Evolutionary conservation across 176 grass and related monocot genomes (phyloP), one percentile per base, ranked within the genome.

Genomic region (Aegilops sharonensis): DNA sequence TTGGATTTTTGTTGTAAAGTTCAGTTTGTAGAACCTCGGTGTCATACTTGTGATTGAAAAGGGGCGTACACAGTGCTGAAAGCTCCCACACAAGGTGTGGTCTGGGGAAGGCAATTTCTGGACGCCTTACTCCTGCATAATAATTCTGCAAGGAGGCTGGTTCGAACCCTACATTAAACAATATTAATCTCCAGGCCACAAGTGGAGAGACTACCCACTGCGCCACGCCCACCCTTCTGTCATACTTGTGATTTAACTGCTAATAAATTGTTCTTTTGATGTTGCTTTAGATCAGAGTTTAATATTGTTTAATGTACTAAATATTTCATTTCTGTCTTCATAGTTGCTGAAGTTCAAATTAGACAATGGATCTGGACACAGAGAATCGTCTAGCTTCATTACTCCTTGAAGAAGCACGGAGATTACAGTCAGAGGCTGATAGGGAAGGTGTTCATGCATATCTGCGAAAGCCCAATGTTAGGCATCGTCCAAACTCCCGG

Each of bases 361-460:
- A 27, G 60, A 62, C 64, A 64, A 98, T 98, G 95, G 95, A 98
- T 95, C 78, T 98, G 61, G 86, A 92, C 66, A 98, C 95, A 25
- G 93, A 98, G 84, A 98, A 95, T 83, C 81, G 45, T 12, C 82
- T 98, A 69, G 95, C 95, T 35, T 77, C 89, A 43, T 76, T 95
- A 78, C 89, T 98, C 32, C 80, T 98, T 57, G 89, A 95, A 81
- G 93, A 98, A 64, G 93, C 95, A 75, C 78, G 86, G 20, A 92
- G 64, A 60, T 88, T 98, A 80, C 95, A 94, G 61, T 17, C 72
- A 47, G 86, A 95, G 86, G 91, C 95, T 87, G 93, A 98, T 23
- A 90, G 78, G 81, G 95, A 98, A 88, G 95, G 93, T 69, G 88
- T 98, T 56, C 88, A 93, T 2, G 91, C 87, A 62, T 95, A 95